Conservation (phyloP, 2,329 filamentous ascomycete species). For the Domatiomyces globalis region DNA sequence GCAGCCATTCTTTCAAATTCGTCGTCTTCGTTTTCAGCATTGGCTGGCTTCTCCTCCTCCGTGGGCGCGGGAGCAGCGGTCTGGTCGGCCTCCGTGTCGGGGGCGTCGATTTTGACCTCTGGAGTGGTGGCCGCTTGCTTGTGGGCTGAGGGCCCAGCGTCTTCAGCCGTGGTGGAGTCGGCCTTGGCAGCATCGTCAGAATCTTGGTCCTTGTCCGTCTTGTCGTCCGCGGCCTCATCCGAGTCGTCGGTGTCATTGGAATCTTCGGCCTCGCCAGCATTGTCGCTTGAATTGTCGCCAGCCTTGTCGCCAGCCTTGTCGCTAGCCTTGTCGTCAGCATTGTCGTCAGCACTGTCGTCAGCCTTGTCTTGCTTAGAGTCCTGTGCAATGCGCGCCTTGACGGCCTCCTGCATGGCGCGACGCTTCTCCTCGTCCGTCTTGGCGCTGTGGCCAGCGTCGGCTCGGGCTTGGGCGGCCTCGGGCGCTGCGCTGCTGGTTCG, state of each 20-base stretch:
- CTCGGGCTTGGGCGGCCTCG: slow-evolving; percentile 50
- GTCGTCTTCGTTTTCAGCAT: slow-evolving; percentile 27
- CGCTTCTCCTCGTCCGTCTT: slow-evolving; percentile 74
- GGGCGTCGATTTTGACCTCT: slow-evolving; percentile 17
- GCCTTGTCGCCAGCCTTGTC: slow-evolving; percentile 23
- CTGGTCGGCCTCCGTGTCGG: slow-evolving; percentile 18
- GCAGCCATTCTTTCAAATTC: slow-evolving; percentile 34
- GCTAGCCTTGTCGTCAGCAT: slow-evolving; percentile 30
- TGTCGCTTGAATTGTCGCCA: slow-evolving; percentile 29
- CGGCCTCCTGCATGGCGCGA: slow-evolving; percentile 52
- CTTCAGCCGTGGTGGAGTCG: slow-evolving; percentile 14
- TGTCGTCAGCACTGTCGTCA: slow-evolving; percentile 22
- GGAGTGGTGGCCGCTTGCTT: slow-evolving; percentile 17
- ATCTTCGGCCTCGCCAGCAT: slow-evolving; percentile 28
- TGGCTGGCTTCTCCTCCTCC: slow-evolving; percentile 25
- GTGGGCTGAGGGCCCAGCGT: slow-evolving; percentile 3
- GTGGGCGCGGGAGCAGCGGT: slow-evolving; percentile 31
- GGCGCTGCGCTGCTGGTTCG: slow-evolving; percentile 49
- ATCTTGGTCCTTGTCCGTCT: slow-evolving; percentile 29
- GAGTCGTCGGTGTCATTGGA: slow-evolving; percentile 22
- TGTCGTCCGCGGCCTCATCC: slow-evolving; percentile 23
- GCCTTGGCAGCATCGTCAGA: slow-evolving; percentile 25
- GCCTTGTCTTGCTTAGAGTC: slow-evolving; percentile 33
- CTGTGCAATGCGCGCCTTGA: slow-evolving; percentile 40
- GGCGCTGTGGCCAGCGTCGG: slow-evolving; percentile 49